Conservation (phyloP, 225 moss, liverwort and hornwort genomes). For the Marchantia paleacea region DNA sequence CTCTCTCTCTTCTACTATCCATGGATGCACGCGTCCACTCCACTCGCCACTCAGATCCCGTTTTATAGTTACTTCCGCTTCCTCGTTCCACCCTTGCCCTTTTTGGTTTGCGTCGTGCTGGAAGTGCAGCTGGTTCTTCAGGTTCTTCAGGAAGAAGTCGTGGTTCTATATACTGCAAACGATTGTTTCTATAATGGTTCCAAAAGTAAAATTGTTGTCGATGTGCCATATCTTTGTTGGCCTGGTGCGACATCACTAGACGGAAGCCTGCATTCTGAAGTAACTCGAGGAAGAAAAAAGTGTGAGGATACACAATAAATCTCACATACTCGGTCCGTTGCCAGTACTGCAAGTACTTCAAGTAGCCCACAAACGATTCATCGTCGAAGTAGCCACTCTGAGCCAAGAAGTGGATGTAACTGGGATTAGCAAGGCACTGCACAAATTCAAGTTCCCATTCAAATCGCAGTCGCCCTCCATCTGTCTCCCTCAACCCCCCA, state of each 20-base stretch:
- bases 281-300: slow-evolving; percentile 83
- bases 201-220: slow-evolving; percentile 94
- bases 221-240: slow-evolving; percentile 91
- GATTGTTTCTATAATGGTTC: slow-evolving; percentile 89
- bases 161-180: slow-evolving; percentile 83
- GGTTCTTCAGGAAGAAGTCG: slow-evolving; percentile 78
- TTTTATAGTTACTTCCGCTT: slow-evolving; percentile 96
- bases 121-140: slow-evolving; percentile 59
- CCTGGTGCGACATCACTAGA: slow-evolving; percentile 89
- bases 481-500: slow-evolving; percentile 60
- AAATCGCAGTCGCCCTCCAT: slow-evolving; percentile 82
- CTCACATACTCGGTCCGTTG: slow-evolving; percentile 79
- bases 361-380: slow-evolving; percentile 83
- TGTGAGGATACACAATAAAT: slow-evolving; percentile 90
- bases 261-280: slow-evolving; percentile 88
- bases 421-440: slow-evolving; percentile 91
- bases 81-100: slow-evolving; percentile 80
- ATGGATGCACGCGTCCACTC: no score
- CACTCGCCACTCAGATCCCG: no score
- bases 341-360: slow-evolving; percentile 87
- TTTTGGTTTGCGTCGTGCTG: slow-evolving; percentile 69
- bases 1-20: no score
- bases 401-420: slow-evolving; percentile 89
- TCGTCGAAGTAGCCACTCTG: slow-evolving; percentile 94
- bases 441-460: slow-evolving; percentile 90